Conservation (phyloP, 306 rosid genomes). For the Vigna mungo region DNA sequence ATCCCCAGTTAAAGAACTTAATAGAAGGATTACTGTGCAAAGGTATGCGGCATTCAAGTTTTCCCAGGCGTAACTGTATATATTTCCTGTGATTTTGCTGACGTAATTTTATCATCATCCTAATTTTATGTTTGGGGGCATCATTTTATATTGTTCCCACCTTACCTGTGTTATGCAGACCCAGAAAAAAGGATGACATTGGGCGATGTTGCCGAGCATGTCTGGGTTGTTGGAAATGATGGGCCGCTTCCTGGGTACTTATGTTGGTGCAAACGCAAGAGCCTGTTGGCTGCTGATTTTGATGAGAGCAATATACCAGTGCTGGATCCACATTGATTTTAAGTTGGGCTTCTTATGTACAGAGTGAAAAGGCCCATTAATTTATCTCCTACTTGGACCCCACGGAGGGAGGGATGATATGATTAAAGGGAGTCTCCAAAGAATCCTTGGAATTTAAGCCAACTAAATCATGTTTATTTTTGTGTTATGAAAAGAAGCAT, state of each 20-base stretch:
- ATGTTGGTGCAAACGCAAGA: slow-evolving; percentile 88
- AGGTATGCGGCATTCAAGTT: slow-evolving; percentile 56
- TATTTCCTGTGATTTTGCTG: slow-evolving; percentile 5
- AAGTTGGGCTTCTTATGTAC: slow-evolving; percentile 57
- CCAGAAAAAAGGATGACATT: slow-evolving; percentile 78
- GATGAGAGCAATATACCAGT: slow-evolving; percentile 46
- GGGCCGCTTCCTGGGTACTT: slow-evolving; percentile 71
- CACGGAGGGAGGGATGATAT: neutral
- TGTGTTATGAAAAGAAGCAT: slow-evolving; percentile 22
- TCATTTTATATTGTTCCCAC: slow-evolving; percentile 18
- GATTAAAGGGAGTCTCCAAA: slow-evolving; percentile 21
- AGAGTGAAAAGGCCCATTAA: slow-evolving; percentile 36
- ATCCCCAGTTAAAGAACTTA: slow-evolving; percentile 70
- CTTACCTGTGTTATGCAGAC: slow-evolving; percentile 54
- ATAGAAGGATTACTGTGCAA: slow-evolving; percentile 93
- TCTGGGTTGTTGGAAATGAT: slow-evolving; percentile 79
- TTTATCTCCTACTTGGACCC: neutral
- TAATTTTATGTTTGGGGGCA: slow-evolving; percentile 8
- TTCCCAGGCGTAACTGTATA: neutral
- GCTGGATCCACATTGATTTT: slow-evolving; percentile 45
- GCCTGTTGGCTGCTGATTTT: slow-evolving; percentile 50
- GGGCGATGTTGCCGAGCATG: slow-evolving; percentile 65
- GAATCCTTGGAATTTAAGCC: slow-evolving; percentile 35
- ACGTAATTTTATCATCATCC: neutral
- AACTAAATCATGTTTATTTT: slow-evolving; percentile 13